phyloP scores from a whole-genome alignment of 352 stramenopile genomes.

The Peronospora tabacina region DNA sequence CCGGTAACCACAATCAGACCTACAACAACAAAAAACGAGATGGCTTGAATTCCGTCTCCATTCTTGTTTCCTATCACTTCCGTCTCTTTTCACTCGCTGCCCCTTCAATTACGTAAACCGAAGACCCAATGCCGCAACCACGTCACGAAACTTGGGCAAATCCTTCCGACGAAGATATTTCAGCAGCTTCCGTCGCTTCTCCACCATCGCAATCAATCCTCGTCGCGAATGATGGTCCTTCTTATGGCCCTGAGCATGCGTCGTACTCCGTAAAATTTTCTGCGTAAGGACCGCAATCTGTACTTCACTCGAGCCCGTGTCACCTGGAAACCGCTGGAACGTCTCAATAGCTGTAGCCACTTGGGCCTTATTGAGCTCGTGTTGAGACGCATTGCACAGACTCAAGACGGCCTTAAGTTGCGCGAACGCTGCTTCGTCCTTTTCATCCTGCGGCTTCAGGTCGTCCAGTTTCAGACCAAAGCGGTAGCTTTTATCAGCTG shows the following conservation, averaged over 20 bases:
- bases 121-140: conserved; percentile 68
- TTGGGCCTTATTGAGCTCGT: conserved; percentile 77
- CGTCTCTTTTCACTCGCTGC: background rate
- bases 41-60: too few species aligned
- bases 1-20: too few species aligned
- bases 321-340: conserved; percentile 81
- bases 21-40: too few species aligned
- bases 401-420: conserved; percentile 67
- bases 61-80: background rate
- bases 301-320: conserved; percentile 82
- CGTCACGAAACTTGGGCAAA: conserved; percentile 67
- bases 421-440: conserved; percentile 33
- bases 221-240: conserved; percentile 85
- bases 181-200: conserved; percentile 81
- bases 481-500: conserved; percentile 46
- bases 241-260: conserved; percentile 72
- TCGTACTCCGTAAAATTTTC: conserved; percentile 74
- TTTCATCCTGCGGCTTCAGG: conserved; percentile 34
- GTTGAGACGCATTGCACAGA: conserved; percentile 72
- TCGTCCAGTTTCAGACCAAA: conserved; percentile 59
- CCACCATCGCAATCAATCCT: conserved; percentile 78
- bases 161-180: conserved; percentile 82
- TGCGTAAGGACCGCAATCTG: conserved; percentile 82
- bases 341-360: conserved; percentile 72
- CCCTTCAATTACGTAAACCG: conserved; percentile 51